A percentile compares a stretch with the other conserved stretches of the same genome.
phyloP scores from a whole-genome alignment of 768 basidiomycete species.

The Boletus sensibilis region DNA sequence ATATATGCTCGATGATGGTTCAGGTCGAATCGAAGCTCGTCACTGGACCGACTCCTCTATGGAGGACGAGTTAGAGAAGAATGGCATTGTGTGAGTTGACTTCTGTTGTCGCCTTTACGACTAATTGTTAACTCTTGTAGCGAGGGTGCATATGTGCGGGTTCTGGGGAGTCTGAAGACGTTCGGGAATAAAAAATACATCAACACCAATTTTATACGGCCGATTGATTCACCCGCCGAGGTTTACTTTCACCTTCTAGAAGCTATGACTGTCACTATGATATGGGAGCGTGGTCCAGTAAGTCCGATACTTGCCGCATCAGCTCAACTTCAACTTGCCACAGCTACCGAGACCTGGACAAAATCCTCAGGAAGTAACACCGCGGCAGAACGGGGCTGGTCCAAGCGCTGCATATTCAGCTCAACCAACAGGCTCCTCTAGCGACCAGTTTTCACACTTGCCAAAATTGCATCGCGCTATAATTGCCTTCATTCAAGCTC shows the following conservation, averaged over 20 bases:
- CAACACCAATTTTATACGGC: slow-evolving; percentile 71
- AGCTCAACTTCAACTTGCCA: neutral
- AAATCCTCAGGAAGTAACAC: slow-evolving; percentile 10
- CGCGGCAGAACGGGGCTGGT: slow-evolving; percentile 11
- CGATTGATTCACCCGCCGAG: slow-evolving; percentile 69
- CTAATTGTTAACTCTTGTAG: slow-evolving; percentile 36
- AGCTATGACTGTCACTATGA: slow-evolving; percentile 64
- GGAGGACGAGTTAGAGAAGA: slow-evolving; percentile 52
- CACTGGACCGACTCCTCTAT: slow-evolving; percentile 75
- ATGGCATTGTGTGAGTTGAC: slow-evolving; percentile 44
- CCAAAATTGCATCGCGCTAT: slow-evolving; percentile 62
- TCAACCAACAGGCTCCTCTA: slow-evolving; percentile 31
- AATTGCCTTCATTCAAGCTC: slow-evolving; percentile 55
- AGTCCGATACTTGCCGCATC: slow-evolving; percentile 20
- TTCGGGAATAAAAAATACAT: slow-evolving; percentile 83
- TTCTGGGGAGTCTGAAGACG: slow-evolving; percentile 77
- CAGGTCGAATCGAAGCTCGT: slow-evolving; percentile 72
- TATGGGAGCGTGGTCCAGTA: slow-evolving; percentile 66
- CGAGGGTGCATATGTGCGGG: slow-evolving; percentile 74
- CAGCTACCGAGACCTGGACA: slow-evolving; percentile 38
- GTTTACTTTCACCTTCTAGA: slow-evolving; percentile 81
- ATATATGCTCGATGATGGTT: slow-evolving; percentile 84
- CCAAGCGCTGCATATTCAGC: slow-evolving; percentile 45
- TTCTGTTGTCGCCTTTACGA: neutral
- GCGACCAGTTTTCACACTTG: slow-evolving; percentile 54